Percentiles rank a stretch among this genome's conserved stretches.
Evolutionary conservation across 768 basidiomycete genomes (phyloP).

Genomic region (Suillus weaverae): DNA sequence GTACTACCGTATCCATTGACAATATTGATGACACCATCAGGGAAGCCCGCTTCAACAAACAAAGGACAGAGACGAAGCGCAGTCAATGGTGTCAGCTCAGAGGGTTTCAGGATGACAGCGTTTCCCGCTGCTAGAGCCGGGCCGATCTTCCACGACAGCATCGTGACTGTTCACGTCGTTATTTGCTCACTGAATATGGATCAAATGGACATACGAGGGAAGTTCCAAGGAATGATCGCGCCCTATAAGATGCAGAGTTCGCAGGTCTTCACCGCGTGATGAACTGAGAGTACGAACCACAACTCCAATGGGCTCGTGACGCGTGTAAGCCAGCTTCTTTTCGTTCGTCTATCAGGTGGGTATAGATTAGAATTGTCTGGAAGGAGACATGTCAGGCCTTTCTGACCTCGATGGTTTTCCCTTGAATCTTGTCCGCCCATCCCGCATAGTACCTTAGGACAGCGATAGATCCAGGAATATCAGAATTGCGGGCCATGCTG

Average conservation of each 20-base stretch:
- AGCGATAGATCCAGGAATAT: conserved; percentile 19
- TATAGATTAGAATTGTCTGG: neutral
- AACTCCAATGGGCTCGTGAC: conserved; percentile 68
- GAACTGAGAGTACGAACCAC: conserved; percentile 26
- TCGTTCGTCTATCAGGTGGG: conserved; percentile 43
- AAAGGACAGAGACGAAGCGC: conserved; percentile 48
- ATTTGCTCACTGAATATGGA: neutral
- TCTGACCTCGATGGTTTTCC: conserved; percentile 28
- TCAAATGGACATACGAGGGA: conserved; percentile 35
- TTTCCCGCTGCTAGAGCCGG: conserved; percentile 68
- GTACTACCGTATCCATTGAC: conserved; percentile 53
- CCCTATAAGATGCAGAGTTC: conserved; percentile 24
- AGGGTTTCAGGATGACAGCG: conserved; percentile 62
- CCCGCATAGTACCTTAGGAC: conserved; percentile 45
- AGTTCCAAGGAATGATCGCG: conserved; percentile 71
- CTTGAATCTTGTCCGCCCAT: conserved; percentile 49
- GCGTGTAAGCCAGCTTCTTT: conserved; percentile 62
- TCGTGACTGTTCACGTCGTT: neutral
- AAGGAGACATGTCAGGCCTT: neutral
- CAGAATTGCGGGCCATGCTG: conserved; percentile 21
- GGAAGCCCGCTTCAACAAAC: conserved; percentile 59
- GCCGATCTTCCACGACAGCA: conserved; percentile 42
- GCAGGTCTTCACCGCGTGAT: conserved; percentile 13
- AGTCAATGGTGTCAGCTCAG: conserved; percentile 62
- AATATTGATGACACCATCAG: conserved; percentile 63